A percentile compares a stretch with the other conserved stretches of the same genome.
These are phyloP conservation scores for Thermomyces lanuginosus DNA, from an alignment of 2,329 filamentous ascomycete genomes.

Conservation along the genomic window DNA sequence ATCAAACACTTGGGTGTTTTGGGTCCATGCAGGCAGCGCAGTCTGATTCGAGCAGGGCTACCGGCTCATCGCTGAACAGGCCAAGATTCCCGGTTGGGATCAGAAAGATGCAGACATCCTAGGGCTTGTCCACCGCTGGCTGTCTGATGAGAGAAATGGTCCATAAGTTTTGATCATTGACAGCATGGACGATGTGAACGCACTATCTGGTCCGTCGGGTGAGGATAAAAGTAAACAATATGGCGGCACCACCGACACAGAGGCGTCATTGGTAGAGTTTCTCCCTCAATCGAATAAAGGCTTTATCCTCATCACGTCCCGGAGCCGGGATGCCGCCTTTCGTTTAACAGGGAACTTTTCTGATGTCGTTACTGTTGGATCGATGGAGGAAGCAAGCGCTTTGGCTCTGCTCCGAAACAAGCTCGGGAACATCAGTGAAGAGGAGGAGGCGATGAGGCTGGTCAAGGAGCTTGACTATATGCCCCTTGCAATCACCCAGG, in stretches of 20 bases:
- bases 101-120: constrained; percentile 19
- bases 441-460: not conserved
- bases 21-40: constrained; percentile 20
- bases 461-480: constrained; percentile 12
- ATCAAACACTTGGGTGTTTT: constrained; percentile 21
- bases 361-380: constrained; percentile 9
- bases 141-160: constrained; percentile 8
- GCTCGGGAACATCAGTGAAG: constrained; percentile 7
- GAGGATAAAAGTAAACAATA: not conserved
- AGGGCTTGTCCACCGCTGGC: constrained; percentile 12
- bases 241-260: not conserved
- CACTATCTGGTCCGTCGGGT: constrained; percentile 5
- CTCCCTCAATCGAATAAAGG: constrained; percentile 9
- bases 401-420: constrained; percentile 16
- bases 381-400: constrained; percentile 13
- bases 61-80: constrained; percentile 17
- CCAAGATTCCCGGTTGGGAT: constrained; percentile 15
- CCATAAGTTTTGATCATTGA: constrained; percentile 13
- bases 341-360: constrained; percentile 4
- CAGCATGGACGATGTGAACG: constrained; percentile 11
- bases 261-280: constrained; percentile 6
- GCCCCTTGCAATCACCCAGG: constrained; percentile 17
- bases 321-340: constrained; percentile 5
- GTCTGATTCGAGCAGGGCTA: constrained; percentile 21
- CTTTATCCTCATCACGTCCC: constrained; percentile 8